Base-by-base conservation (phyloP, 1,284 basidiomycete genomes). In the Apiotrichum siamense region DNA sequence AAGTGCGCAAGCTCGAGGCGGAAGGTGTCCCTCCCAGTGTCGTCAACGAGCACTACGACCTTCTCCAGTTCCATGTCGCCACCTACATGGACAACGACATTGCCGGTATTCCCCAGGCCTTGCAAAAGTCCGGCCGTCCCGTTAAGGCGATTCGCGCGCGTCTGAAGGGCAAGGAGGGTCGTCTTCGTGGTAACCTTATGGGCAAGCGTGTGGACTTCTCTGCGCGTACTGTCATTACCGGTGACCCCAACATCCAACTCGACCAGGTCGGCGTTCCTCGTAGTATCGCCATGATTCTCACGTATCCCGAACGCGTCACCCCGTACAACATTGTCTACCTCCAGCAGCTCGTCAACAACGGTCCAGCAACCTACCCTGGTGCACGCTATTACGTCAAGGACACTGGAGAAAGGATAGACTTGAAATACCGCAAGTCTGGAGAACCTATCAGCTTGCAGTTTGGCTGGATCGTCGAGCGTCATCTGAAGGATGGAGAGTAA, bases 81-180 rank as follows among this genome's bases (percentile, higher is more conserved):
- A 98, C 96, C 0, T 98, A 98, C 71, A 98, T 99, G 94, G 96
- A 99, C 72, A 99, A 98, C 71, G 93, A 98, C 71, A 94, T 98
- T 59, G 92, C 96, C 27, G 96, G 96, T 51, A 91, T 97, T 37
- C 96, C 96, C 0, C 93, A 97, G 70, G 92, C 94, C 1, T 76
- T 97, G 65, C 96, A 98, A 70, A 98, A 98, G 74, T 96, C 91
- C 27, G 96, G 96, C 31, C 83, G 96, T 56, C 94, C 96, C 9
- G 88, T 99, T 61, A 99, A 99, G 76, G 94, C 96, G 35, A 97
- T 99, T 66, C 89, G 96, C 58, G 92, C 94, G 5, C 87, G 96
- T 58, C 80, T 99, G 52, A 98, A 98, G 81, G 96, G 96, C 54
- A 98, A 99, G 74, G 96, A 99, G 74, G 96, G 96, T 40, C 89